phyloP scores from a whole-genome alignment of 78 protist species.

The Speleostelium caveatum region DNA sequence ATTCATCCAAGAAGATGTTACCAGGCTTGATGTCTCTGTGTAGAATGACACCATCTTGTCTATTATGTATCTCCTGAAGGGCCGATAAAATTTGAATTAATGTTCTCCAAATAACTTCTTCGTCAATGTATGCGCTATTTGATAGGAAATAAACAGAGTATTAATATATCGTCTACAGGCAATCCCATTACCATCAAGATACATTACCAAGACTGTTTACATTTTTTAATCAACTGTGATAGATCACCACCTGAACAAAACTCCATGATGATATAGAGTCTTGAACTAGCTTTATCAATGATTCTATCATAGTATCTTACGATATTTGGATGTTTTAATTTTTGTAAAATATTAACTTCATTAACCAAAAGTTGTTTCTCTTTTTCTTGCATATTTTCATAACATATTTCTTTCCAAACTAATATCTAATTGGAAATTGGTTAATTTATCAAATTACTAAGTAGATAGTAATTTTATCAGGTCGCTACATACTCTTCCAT shows the following conservation, averaged over 20 bases:
- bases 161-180: too few relatives aligned
- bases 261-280: slow-evolving; percentile 93
- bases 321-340: slow-evolving; percentile 91
- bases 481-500: slow-evolving; percentile 47
- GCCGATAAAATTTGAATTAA: slow-evolving; percentile 87
- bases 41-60: slow-evolving; percentile 82
- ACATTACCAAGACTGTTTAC: slow-evolving; percentile 43
- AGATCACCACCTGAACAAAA: slow-evolving; percentile 97
- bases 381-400: slow-evolving; percentile 90
- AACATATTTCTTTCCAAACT: slow-evolving; percentile 93
- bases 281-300: slow-evolving; percentile 70
- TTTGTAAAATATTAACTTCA: slow-evolving; percentile 93
- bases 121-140: slow-evolving; percentile 69
- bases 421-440: slow-evolving; percentile 28
- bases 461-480: neutral
- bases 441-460: slow-evolving; percentile 91
- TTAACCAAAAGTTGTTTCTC: slow-evolving; percentile 90
- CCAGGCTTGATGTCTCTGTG: slow-evolving; percentile 96
- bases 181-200: too few relatives aligned
- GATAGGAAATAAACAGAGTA: too few relatives aligned
- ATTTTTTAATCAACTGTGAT: slow-evolving; percentile 65
- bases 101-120: slow-evolving; percentile 86
- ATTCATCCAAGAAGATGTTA: slow-evolving; percentile 87
- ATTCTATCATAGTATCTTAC: slow-evolving; percentile 93
- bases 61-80: slow-evolving; percentile 82